Conservation (phyloP, 2,329 filamentous ascomycete genomes). For the Colletotrichum eleusines region DNA sequence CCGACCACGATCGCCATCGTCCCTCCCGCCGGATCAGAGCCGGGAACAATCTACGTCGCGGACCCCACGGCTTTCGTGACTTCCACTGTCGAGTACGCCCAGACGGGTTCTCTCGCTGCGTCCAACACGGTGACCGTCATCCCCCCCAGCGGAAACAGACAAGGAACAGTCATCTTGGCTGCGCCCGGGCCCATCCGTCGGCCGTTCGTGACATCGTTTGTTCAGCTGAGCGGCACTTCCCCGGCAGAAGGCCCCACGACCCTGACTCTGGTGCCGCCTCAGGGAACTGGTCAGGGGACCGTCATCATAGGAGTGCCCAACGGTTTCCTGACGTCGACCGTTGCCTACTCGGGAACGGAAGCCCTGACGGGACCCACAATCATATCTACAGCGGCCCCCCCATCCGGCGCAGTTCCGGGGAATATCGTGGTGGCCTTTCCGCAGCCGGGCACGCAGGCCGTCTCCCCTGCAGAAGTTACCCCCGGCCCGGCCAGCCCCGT, state of each 20-base stretch:
- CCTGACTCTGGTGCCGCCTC: constrained; percentile 3
- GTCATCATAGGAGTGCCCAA: constrained; percentile 12
- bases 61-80: constrained; percentile 33
- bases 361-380: constrained; percentile 7
- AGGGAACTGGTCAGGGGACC: constrained; percentile 1
- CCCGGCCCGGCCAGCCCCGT: not conserved
- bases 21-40: constrained; percentile 13
- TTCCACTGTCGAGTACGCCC: constrained; percentile 17
- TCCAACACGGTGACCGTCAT: constrained; percentile 29
- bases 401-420: constrained; percentile 4
- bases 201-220: constrained; percentile 4
- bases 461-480: not conserved
- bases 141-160: constrained; percentile 9
- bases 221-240: not conserved
- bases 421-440: constrained; percentile 17
- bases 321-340: constrained; percentile 2
- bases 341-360: constrained; percentile 6
- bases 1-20: constrained; percentile 19
- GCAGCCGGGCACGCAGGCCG: not conserved
- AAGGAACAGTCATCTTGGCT: constrained; percentile 26
- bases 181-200: too few species aligned
- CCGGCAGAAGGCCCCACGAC: constrained; percentile 7
- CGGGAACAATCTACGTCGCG: constrained; percentile 34
- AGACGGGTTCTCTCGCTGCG: not conserved
- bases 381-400: constrained; percentile 9